Evolutionary conservation across 768 basidiomycete species (phyloP).

Genomic region (Coprinopsis sp.): DNA sequence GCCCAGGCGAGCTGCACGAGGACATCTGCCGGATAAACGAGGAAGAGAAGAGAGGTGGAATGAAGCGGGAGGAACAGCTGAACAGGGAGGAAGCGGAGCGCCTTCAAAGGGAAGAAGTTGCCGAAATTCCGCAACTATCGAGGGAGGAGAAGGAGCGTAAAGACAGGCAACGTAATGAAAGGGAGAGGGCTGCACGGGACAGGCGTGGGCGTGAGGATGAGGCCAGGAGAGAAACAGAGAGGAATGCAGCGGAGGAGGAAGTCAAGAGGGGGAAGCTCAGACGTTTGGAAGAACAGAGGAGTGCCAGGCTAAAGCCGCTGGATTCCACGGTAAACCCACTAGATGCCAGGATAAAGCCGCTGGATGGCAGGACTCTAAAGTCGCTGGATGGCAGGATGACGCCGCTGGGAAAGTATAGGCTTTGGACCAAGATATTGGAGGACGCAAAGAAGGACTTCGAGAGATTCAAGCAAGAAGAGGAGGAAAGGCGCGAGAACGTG

Average conservation of each 20-base stretch:
- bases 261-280: too few relatives aligned
- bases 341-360: too few relatives aligned
- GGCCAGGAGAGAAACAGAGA: conserved; percentile 13
- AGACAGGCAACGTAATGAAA: conserved; percentile 6
- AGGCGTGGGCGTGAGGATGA: conserved; percentile 21
- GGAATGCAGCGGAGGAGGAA: too few relatives aligned
- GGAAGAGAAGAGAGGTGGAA: conserved; percentile 13
- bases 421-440: conserved; percentile 14
- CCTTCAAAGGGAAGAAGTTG: conserved; percentile 14
- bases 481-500: conserved; percentile 17
- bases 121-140: conserved; percentile 13
- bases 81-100: conserved; percentile 15
- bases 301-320: too few relatives aligned
- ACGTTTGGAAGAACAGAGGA: too few relatives aligned
- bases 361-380: too few relatives aligned
- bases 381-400: too few relatives aligned
- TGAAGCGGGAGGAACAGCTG: conserved; percentile 18
- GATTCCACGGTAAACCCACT: too few relatives aligned
- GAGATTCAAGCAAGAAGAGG: conserved; percentile 30
- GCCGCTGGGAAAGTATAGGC: too few relatives aligned
- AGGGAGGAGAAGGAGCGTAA: conserved; percentile 16
- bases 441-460: conserved; percentile 9
- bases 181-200: conserved; percentile 15
- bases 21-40: conserved; percentile 1
- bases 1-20: background rate